Evolutionary conservation across 1,284 basidiomycete genomes (phyloP).

Genomic region (Apiotrichum veenhuisii): DNA sequence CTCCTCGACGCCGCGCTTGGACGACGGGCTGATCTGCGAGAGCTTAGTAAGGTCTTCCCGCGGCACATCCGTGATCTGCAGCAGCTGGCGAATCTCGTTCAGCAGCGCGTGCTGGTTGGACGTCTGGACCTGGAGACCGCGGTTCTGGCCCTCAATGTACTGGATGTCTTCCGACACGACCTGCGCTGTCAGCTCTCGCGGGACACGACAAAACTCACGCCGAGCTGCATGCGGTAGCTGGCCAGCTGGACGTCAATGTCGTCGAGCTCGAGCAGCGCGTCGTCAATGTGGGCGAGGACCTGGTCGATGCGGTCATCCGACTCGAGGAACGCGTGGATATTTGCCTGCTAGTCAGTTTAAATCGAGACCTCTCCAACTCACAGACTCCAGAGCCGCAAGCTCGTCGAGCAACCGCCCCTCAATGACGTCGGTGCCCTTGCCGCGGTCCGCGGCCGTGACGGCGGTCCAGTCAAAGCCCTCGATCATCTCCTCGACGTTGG

Average conservation of each 20-base stretch:
- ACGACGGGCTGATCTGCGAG: conserved; percentile 80
- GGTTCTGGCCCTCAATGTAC: conserved; percentile 93
- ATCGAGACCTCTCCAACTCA: conserved; percentile 43
- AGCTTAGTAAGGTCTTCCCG: conserved; percentile 69
- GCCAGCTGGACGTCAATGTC: conserved; percentile 79
- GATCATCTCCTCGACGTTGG: conserved; percentile 95
- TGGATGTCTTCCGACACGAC: conserved; percentile 90
- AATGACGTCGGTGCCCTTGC: conserved; percentile 74
- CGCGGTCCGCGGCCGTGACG: conserved; percentile 21
- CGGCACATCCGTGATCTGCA: conserved; percentile 93
- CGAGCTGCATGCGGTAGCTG: conserved; percentile 89
- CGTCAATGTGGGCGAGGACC: conserved; percentile 85
- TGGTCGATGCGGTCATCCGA: conserved; percentile 77
- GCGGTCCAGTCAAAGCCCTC: conserved; percentile 95
- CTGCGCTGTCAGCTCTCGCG: conserved; percentile 51
- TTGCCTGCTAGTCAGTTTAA: conserved; percentile 61
- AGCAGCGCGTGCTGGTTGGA: conserved; percentile 87
- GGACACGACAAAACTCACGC: conserved; percentile 58
- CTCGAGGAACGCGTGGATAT: conserved; percentile 95
- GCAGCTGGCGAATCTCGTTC: conserved; percentile 73
- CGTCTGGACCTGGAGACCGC: conserved; percentile 94
- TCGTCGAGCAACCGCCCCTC: conserved; percentile 82
- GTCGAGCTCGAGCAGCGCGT: conserved; percentile 78
- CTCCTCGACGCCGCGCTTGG: conserved; percentile 65
- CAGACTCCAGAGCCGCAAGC: conserved; percentile 83